A percentile compares a stretch with the other conserved stretches of the same genome.
Conservation (phyloP, 441 rosid species). For the Theobroma grandiflorum region DNA sequence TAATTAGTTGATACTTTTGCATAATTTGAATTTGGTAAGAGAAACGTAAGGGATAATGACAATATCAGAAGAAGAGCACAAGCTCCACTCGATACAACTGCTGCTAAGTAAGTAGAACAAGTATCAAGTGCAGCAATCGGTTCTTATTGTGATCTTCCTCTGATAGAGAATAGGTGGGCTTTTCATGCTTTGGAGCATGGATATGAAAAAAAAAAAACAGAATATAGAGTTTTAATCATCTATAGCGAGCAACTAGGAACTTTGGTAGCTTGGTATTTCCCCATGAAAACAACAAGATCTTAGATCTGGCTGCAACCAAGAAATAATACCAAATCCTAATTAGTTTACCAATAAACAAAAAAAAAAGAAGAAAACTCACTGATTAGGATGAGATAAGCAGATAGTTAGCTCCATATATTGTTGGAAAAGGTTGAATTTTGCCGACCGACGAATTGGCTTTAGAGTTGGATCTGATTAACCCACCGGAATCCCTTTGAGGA, state of each 20-base stretch:
- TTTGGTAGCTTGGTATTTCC: neutral
- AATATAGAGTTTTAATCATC: neutral
- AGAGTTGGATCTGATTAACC: neutral
- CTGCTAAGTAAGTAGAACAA: too few relatives aligned
- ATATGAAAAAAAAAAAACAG: neutral
- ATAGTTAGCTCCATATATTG: neutral
- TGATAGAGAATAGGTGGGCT: neutral
- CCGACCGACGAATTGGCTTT: neutral
- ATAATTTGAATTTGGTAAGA: too few relatives aligned
- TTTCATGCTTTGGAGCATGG: neutral
- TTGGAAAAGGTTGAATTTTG: neutral
- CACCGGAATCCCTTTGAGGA: neutral
- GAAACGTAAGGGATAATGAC: neutral
- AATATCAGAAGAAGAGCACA: neutral
- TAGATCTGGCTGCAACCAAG: neutral
- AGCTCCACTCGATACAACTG: too few relatives aligned
- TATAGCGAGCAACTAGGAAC: neutral
- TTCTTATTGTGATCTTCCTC: too few relatives aligned
- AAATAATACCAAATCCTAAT: neutral
- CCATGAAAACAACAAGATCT: neutral
- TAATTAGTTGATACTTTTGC: neutral
- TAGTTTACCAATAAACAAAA: neutral
- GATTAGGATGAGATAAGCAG: neutral
- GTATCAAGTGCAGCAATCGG: too few relatives aligned
- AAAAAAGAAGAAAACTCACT: neutral